These are phyloP conservation scores for Cynanchum wilfordii DNA, from an alignment of 257 asterid species.

Conservation along the genomic window DNA sequence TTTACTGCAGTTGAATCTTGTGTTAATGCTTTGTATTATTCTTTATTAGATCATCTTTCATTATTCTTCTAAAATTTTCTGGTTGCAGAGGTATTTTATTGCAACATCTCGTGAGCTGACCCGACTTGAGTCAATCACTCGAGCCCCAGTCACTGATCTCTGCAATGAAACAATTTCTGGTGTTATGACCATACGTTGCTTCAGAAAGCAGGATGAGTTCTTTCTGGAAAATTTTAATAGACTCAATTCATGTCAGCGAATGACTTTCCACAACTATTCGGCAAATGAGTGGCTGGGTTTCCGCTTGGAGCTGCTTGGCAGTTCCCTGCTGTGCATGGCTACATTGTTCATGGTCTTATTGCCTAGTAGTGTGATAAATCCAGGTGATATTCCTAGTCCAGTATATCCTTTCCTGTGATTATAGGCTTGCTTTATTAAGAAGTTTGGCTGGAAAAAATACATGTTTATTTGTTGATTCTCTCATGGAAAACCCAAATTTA, in stretches of 20 bases:
- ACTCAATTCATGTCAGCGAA: constrained; percentile 48
- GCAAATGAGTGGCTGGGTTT: constrained; percentile 78
- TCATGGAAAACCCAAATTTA: neutral
- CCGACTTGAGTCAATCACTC: constrained; percentile 55
- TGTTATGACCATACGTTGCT: constrained; percentile 61
- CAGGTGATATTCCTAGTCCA: constrained; percentile 37
- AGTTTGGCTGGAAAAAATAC: too few species aligned
- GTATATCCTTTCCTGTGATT: neutral
- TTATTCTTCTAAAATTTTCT: neutral
- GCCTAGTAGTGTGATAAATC: constrained; percentile 47
- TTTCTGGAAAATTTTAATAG: constrained; percentile 42
- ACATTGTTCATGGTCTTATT: constrained; percentile 44
- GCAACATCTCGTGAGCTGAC: constrained; percentile 72
- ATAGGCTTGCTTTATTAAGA: neutral
- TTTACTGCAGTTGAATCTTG: neutral
- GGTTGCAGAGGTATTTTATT: constrained; percentile 49
- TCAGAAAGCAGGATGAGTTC: constrained; percentile 45
- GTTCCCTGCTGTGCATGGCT: constrained; percentile 45
- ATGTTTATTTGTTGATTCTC: neutral
- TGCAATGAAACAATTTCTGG: constrained; percentile 70
- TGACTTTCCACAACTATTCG: constrained; percentile 63
- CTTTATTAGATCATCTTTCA: neutral
- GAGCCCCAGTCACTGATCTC: constrained; percentile 74
- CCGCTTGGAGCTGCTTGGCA: constrained; percentile 70
- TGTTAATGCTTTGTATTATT: neutral